These are phyloP conservation scores for Fusarium nanum DNA, from an alignment of 2,329 filamentous ascomycete genomes.

Conservation along the genomic window DNA sequence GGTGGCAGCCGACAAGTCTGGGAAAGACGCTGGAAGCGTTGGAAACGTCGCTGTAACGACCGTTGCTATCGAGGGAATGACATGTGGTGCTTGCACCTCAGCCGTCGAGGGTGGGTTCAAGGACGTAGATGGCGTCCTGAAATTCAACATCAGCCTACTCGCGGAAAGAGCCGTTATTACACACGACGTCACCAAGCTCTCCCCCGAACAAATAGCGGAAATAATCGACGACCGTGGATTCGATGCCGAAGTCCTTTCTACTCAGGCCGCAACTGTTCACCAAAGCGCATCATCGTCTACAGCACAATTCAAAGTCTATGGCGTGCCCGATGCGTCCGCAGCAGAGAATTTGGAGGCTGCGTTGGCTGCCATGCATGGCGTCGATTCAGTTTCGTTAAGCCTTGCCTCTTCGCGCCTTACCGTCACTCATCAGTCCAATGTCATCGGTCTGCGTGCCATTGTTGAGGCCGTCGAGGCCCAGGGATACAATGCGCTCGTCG, in stretches of 20 bases:
- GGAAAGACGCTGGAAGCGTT: slow-evolving; percentile 48
- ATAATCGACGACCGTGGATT: slow-evolving; percentile 93
- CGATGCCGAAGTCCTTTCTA: slow-evolving; percentile 84
- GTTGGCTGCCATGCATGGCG: slow-evolving; percentile 73
- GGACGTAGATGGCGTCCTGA: slow-evolving; percentile 78
- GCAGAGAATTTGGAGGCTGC: slow-evolving; percentile 77
- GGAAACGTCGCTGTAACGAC: slow-evolving; percentile 77
- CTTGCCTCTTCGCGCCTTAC: slow-evolving; percentile 79
- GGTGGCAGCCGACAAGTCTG: slow-evolving; percentile 47
- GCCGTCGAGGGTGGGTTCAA: slow-evolving; percentile 88
- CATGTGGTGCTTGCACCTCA: slow-evolving; percentile 94
- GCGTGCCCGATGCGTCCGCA: slow-evolving; percentile 76
- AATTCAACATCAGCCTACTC: slow-evolving; percentile 94
- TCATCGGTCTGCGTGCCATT: slow-evolving; percentile 82
- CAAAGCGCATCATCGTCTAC: slow-evolving; percentile 67
- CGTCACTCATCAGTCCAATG: slow-evolving; percentile 76
- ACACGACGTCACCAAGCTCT: slow-evolving; percentile 79
- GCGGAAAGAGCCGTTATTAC: slow-evolving; percentile 91
- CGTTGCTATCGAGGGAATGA: slow-evolving; percentile 94
- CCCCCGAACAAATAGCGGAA: slow-evolving; percentile 79
- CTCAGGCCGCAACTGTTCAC: slow-evolving; percentile 69
- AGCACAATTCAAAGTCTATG: slow-evolving; percentile 86
- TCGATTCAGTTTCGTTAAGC: slow-evolving; percentile 79
- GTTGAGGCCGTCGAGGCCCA: slow-evolving; percentile 85
- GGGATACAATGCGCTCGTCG: slow-evolving; percentile 88